phyloP scores from a whole-genome alignment of 2,329 filamentous ascomycete species.

The Penicillium sp. region DNA sequence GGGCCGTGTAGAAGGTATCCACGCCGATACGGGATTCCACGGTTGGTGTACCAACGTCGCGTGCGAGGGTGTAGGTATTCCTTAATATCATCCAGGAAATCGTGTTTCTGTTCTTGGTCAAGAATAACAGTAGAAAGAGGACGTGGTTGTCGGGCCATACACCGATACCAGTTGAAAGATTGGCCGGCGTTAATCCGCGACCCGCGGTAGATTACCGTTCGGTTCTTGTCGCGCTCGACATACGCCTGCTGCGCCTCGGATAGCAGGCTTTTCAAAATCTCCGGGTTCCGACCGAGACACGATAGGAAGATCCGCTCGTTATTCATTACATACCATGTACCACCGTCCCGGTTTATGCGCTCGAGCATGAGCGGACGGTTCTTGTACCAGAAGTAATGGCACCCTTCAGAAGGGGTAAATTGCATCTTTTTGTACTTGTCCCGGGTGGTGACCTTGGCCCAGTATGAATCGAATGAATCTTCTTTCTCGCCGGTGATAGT shows the following conservation, averaged over 20 bases:
- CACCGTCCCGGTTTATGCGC: conserved; percentile 25
- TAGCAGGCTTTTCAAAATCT: conserved; percentile 35
- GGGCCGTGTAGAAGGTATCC: conserved; percentile 81
- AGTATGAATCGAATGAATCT: conserved; percentile 42
- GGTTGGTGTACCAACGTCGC: conserved; percentile 71
- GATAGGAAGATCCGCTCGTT: conserved; percentile 36
- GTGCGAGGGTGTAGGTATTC: conserved; percentile 55
- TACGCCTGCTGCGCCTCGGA: conserved; percentile 37
- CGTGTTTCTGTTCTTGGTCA: conserved; percentile 49
- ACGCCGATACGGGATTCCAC: conserved; percentile 80
- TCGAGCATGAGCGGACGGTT: conserved; percentile 50
- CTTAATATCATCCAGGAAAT: conserved; percentile 54
- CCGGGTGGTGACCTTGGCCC: conserved; percentile 39
- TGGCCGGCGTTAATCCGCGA: conserved; percentile 19
- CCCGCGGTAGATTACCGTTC: conserved; percentile 41
- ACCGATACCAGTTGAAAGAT: conserved; percentile 33
- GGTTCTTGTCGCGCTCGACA: conserved; percentile 35
- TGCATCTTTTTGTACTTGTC: conserved; percentile 37
- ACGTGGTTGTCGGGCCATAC: conserved; percentile 47
- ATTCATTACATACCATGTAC: conserved; percentile 17
- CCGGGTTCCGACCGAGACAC: conserved; percentile 36
- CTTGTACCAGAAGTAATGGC: conserved; percentile 67
- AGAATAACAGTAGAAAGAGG: conserved; percentile 57
- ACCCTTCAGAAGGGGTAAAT: conserved; percentile 67
- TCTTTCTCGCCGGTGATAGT: conserved; percentile 35